Evolutionary conservation across 805 yeast species (phyloP).

Genomic region (Sugiyamaella smithiae): DNA sequence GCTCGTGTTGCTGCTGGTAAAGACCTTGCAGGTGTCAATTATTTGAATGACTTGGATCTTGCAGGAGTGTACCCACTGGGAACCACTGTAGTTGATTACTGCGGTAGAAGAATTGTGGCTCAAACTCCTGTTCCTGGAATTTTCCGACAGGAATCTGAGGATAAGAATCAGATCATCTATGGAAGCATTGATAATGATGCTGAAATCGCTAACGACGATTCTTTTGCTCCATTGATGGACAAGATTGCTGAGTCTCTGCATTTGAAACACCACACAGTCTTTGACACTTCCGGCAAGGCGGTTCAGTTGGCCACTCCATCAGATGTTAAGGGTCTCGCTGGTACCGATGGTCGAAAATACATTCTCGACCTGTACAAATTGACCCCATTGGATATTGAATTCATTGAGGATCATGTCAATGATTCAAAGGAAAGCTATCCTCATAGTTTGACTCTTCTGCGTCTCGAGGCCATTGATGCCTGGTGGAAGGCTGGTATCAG

Average conservation of each 20-base stretch:
- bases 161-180: conserved; percentile 58
- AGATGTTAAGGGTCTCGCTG: conserved; percentile 80
- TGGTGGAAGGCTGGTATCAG: conserved; percentile 80
- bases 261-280: conserved; percentile 63
- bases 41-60: conserved; percentile 63
- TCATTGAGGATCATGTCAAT: conserved; percentile 57
- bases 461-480: conserved; percentile 85
- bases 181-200: conserved; percentile 63
- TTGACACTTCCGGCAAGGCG: conserved; percentile 44
- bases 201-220: conserved; percentile 47
- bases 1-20: conserved; percentile 76
- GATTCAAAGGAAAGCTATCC: conserved; percentile 57
- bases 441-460: conserved; percentile 70
- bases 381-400: conserved; percentile 79
- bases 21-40: conserved; percentile 71
- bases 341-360: conserved; percentile 82
- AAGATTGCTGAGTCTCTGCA: conserved; percentile 73
- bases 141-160: conserved; percentile 47
- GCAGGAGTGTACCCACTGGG: conserved; percentile 66
- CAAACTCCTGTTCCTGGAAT: conserved; percentile 97
- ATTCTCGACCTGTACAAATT: conserved; percentile 80
- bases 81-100: conserved; percentile 84
- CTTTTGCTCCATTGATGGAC: conserved; percentile 55
- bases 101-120: conserved; percentile 83
- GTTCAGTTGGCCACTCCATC: conserved; percentile 62